Evolutionary conservation across 768 basidiomycete genomes (phyloP).

Genomic region (Amanita inopinata): DNA sequence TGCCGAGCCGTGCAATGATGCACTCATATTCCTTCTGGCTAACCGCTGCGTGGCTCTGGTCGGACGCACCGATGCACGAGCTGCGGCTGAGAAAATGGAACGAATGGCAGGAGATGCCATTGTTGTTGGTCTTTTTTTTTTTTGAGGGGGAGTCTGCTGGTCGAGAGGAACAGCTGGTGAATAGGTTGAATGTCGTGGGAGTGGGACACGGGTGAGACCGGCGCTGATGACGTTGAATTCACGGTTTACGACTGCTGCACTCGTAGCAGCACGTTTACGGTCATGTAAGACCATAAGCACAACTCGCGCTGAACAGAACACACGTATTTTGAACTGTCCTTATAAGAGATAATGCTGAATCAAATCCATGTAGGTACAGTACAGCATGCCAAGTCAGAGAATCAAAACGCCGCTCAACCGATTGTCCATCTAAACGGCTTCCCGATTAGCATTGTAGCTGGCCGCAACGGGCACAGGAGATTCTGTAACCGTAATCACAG

Average conservation of each 20-base stretch:
- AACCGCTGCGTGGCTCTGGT: conserved; percentile 3
- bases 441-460: too few species aligned
- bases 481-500: conserved; percentile 1
- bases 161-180: not conserved
- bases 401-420: too few species aligned
- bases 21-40: conserved; percentile 10
- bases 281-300: too few species aligned
- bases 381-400: too few species aligned
- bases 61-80: conserved; percentile 8
- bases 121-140: conserved; percentile 2
- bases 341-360: too few species aligned
- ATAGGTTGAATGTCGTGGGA: conserved; percentile 4
- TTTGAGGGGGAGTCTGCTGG: conserved; percentile 1
- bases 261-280: too few species aligned
- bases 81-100: conserved; percentile 5
- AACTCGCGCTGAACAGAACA: too few species aligned
- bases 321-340: too few species aligned
- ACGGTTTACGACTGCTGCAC: too few species aligned
- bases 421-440: too few species aligned
- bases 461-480: not conserved
- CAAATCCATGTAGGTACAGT: too few species aligned
- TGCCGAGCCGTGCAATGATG: conserved; percentile 10
- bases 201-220: conserved; percentile 10
- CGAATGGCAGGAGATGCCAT: conserved; percentile 12
- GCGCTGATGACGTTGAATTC: conserved; percentile 9